Conservation (phyloP, 1,284 basidiomycete species). For the Cutaneotrichosporon sp. region DNA sequence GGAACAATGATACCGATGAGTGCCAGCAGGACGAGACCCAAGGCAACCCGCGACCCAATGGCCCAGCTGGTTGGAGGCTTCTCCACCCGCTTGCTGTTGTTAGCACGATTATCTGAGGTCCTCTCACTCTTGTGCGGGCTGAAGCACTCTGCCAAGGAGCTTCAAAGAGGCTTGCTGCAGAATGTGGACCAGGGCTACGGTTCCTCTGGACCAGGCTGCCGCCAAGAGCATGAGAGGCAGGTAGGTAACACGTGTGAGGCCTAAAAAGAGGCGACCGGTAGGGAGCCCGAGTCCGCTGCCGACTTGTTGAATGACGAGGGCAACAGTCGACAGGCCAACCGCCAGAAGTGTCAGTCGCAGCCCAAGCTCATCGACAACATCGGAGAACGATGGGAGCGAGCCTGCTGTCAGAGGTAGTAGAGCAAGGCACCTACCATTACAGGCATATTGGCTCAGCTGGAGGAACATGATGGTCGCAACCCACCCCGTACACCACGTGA, state of each 20-base stretch:
- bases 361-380: neutral
- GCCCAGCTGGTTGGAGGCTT: neutral
- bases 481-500: conserved; percentile 71
- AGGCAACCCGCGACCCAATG: neutral
- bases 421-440: neutral
- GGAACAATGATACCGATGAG: conserved; percentile 59
- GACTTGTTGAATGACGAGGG: neutral
- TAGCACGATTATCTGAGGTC: neutral
- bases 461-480: conserved; percentile 61
- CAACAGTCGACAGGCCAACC: neutral
- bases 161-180: neutral
- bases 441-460: conserved; percentile 16
- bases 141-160: neutral
- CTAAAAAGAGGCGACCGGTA: conserved; percentile 8
- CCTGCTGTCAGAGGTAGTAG: neutral
- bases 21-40: neutral
- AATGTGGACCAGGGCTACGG: neutral
- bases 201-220: conserved; percentile 56
- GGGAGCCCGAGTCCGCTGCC: neutral
- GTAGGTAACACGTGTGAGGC: conserved; percentile 12
- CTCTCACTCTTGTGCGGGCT: neutral
- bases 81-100: neutral
- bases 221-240: conserved; percentile 44
- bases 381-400: neutral
- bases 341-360: neutral